Evolutionary conservation across 1,284 basidiomycete species (phyloP).

Genomic region (Chondrostereum purpureum): DNA sequence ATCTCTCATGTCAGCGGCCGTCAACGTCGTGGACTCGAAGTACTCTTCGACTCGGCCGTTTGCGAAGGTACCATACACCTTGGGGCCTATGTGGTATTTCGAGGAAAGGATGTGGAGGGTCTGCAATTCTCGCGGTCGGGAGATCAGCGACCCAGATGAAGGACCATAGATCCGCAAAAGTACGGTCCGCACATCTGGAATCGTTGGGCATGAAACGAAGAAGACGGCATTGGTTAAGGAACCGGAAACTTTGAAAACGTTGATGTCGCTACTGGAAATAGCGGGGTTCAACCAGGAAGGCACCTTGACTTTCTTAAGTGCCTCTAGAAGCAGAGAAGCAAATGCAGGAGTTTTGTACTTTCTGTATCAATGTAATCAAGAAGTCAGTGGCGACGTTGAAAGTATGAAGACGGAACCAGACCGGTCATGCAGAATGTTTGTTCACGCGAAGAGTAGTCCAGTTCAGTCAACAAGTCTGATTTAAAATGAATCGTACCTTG

Average conservation of each 20-base stretch:
- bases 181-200: constrained; percentile 55
- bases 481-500: constrained; percentile 50
- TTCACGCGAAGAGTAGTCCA: constrained; percentile 6
- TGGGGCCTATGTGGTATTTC: constrained; percentile 82
- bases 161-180: constrained; percentile 87
- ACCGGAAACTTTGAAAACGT: constrained; percentile 80
- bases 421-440: constrained; percentile 24
- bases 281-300: constrained; percentile 48
- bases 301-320: constrained; percentile 47
- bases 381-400: constrained; percentile 17
- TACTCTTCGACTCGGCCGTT: constrained; percentile 93
- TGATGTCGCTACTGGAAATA: constrained; percentile 45
- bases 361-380: constrained; percentile 31
- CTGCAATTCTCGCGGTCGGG: constrained; percentile 77
- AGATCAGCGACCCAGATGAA: constrained; percentile 80
- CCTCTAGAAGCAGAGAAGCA: constrained; percentile 48
- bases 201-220: constrained; percentile 69
- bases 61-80: constrained; percentile 86
- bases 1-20: constrained; percentile 70
- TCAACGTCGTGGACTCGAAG: constrained; percentile 81
- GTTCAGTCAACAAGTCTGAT: constrained; percentile 3
- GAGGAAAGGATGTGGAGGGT: constrained; percentile 85
- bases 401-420: constrained; percentile 25
- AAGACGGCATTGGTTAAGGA: constrained; percentile 92
- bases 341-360: constrained; percentile 62